phyloP scores from a whole-genome alignment of 352 stramenopile species.

The Phytophthora lateralis region DNA sequence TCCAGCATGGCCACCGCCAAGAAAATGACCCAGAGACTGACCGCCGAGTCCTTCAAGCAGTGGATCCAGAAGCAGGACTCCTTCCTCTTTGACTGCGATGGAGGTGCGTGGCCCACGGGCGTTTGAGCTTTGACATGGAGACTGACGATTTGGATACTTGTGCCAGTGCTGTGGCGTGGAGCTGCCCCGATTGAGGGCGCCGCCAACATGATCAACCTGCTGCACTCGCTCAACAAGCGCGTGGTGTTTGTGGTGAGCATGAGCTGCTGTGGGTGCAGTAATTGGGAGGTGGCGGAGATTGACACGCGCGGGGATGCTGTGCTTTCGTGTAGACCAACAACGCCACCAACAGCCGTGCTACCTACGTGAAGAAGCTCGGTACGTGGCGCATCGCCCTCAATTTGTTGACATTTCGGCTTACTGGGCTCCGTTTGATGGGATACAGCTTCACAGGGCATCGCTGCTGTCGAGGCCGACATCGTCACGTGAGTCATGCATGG shows the following conservation, averaged over 20 bases:
- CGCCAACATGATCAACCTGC: slow-evolving; percentile 63
- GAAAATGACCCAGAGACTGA: slow-evolving; percentile 44
- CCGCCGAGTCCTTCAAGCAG: slow-evolving; percentile 46
- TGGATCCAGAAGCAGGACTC: slow-evolving; percentile 71
- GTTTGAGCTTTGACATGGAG: neutral
- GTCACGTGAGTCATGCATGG: slow-evolving; percentile 61
- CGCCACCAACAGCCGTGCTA: slow-evolving; percentile 80
- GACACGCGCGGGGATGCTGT: neutral
- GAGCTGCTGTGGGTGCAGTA: neutral
- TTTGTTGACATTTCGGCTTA: neutral
- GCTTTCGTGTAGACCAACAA: slow-evolving; percentile 74
- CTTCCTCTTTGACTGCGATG: slow-evolving; percentile 87
- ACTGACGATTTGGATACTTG: neutral
- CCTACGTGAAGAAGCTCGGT: slow-evolving; percentile 89
- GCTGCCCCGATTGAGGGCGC: slow-evolving; percentile 66
- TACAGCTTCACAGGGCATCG: slow-evolving; percentile 79
- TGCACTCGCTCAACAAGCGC: slow-evolving; percentile 79
- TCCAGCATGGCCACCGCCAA: slow-evolving; percentile 31
- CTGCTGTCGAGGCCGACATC: slow-evolving; percentile 68
- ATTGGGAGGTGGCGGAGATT: slow-evolving; percentile 3
- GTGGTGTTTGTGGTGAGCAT: slow-evolving; percentile 79
- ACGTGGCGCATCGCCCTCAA: neutral
- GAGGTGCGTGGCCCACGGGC: slow-evolving; percentile 42
- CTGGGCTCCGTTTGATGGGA: neutral
- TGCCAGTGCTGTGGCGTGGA: slow-evolving; percentile 70